Evolutionary conservation across 2,329 filamentous ascomycete genomes (phyloP), one percentile per base, ranked within the genome.

Genomic region (Colletotrichum brevisporum): DNA sequence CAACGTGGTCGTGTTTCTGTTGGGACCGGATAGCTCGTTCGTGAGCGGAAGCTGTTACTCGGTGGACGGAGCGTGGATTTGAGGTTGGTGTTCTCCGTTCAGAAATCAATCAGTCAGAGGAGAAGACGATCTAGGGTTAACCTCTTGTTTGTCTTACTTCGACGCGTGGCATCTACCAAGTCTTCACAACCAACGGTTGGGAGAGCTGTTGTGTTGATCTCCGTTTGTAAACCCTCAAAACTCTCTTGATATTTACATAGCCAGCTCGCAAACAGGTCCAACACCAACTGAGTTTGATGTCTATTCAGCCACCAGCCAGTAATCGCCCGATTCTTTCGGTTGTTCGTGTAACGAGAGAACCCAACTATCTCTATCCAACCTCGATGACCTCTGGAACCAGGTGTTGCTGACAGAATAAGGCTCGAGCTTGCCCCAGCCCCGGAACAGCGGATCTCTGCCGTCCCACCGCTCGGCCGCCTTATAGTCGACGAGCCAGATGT

Each of bases 1-100:
- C 18, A 76, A 77, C 39, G 77, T 81, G 21, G 80, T 84, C 60
- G 79, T 75, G 15, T 84, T 83, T 71, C 72, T 85, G 41, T 74
- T 84, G 16, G 78, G 82, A 6, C 78, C 78, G 9, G 79, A 81
- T 48, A 79, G 77, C 69, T 80, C 74, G 18, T 82, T 81, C 64
- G 78, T 82, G 56, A 82, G 78, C 55, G 80, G 80, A 3, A 78
- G 77, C 36, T 77, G 81, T 27, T 81, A 81, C 55, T 74, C 74
- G 6, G 77, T 82, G 4, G 80, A 81, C 56, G 80, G 80, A n/a
- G 79, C 76, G 21, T 75, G 74, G 72, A 39, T 71, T 27, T 72
- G 16, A 48, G 18, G 3, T 2, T 31, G 6, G 6, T 1, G 3
- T 31, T 31, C 27, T 31, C 27, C n/a, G n/a, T n/a, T n/a, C n/a